Conservation (phyloP, 1,139 yeast genomes). For the Yamadazyma diddensiae region DNA sequence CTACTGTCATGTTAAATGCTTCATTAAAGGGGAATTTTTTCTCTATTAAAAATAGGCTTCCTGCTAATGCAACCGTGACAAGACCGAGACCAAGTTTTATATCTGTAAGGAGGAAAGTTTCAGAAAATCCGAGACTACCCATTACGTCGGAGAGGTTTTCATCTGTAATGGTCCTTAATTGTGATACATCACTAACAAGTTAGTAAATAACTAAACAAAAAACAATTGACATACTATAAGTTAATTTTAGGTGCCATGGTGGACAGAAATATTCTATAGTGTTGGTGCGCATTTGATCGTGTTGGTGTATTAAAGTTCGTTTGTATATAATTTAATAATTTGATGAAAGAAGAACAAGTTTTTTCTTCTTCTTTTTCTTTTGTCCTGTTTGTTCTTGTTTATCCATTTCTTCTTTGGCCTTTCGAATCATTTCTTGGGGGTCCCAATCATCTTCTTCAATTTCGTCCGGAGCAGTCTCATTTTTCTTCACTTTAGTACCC, state of each 20-base stretch:
- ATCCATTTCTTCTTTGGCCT: slow-evolving; percentile 47
- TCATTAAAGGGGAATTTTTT: slow-evolving; percentile 52
- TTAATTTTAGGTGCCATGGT: slow-evolving; percentile 10
- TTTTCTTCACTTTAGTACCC: slow-evolving; percentile 56
- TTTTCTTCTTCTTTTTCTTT: slow-evolving; percentile 36
- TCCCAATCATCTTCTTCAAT: slow-evolving; percentile 40
- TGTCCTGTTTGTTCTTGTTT: slow-evolving; percentile 23
- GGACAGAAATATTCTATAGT: slow-evolving; percentile 1
- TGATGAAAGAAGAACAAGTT: slow-evolving; percentile 23
- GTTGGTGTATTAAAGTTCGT: neutral
- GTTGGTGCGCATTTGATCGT: slow-evolving; percentile 1
- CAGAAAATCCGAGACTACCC: slow-evolving; percentile 57
- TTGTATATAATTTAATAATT: slow-evolving; percentile 1
- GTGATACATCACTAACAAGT: slow-evolving; percentile 36
- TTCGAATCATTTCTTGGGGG: slow-evolving; percentile 49
- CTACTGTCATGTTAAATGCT: slow-evolving; percentile 29
- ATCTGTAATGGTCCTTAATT: slow-evolving; percentile 49
- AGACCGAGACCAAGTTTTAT: slow-evolving; percentile 69
- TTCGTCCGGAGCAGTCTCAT: slow-evolving; percentile 23
- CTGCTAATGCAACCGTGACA: slow-evolving; percentile 64
- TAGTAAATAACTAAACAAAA: slow-evolving; percentile 2
- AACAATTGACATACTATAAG: slow-evolving; percentile 12
- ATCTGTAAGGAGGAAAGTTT: slow-evolving; percentile 58
- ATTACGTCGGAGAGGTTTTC: slow-evolving; percentile 47
- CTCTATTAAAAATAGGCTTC: slow-evolving; percentile 61